Base-by-base conservation (phyloP, 1,284 basidiomycete species). In the Fomitiporia mediterranea region DNA sequence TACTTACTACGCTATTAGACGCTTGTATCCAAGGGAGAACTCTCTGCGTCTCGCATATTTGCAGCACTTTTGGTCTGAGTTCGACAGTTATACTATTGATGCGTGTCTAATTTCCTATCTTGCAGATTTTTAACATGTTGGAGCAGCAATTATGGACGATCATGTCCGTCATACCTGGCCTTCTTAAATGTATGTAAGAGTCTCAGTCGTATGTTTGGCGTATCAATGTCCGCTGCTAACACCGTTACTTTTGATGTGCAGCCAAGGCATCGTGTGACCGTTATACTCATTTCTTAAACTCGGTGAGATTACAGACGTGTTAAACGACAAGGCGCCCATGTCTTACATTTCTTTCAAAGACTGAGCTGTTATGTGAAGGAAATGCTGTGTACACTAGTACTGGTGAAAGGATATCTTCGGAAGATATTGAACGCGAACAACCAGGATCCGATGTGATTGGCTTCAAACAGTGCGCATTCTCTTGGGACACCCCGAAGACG, bases 381-480 rank as follows among this genome's bases (percentile, higher is more conserved):
- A 43, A 35, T 28, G 43, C 11, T n/a, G 21, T 19, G 28, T 11
- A 19, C n/a, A 11, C 17, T 7, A 8, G 9, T 23, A 25, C 43
- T 2, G 21, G 23, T 11, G 43, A 44, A 44, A 27, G 6, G 21
- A n/a, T 9, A 25, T 40, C 49, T 17, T 38, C 44, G 13, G 28
- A 38, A 11, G 25, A 35, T 23, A 15, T 38, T 13, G 35, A 6
- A 6, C 34, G 23, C 13, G 51, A 43, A 9, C 32, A 30, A 2
- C 34, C 19, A n/a, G 30, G 49, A n/a, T 15, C 9, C 8, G 34
- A 39, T 6, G 21, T 6, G 7, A 48, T 57, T 23, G 56, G 56
- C 30, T 57, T 57, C 27, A 57, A 47, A 4, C 40, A 38, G n/a
- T 51, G 50, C 32, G 23, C 55, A 15, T 57, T 57, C 51, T 57